Base-by-base conservation (phyloP, 1,284 basidiomycete genomes). In the Ceratobasidium sp. region DNA sequence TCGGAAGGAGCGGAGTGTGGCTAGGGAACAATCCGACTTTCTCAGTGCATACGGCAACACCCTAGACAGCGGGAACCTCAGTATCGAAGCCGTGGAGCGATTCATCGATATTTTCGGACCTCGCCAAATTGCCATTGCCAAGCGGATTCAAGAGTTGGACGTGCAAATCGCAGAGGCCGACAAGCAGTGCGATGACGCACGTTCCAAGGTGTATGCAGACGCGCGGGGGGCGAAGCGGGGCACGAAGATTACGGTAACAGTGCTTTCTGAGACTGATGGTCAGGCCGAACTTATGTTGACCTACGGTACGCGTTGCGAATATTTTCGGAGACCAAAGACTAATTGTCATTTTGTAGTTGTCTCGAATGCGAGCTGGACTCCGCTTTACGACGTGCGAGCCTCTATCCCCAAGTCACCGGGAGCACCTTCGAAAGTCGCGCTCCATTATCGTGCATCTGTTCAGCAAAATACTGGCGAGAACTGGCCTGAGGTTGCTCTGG, bases 381-480 rank as follows among this genome's bases (percentile, higher is more conserved):
- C 79, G 1, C 74, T 78, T 13, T 80, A 80, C 46, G 79, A 80
- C 72, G 58, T 80, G 11, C 76, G 79, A 31, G 79, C 79, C 14
- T 69, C 59, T 13, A 74, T 79, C 22, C 71, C 74, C 43, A 58
- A 62, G 48, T 74, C 19, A 82, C 83, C 29, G 13, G 66, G 59
- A 22, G 34, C 53, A 8, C 13, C 46, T 59, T 75, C 75, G 11
- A 66, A 63, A 27, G 66, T 79, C 39, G 29, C 69, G 14, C 61
- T 80, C 22, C 76, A 79, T 24, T 80, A 80, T 54, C 77, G 78
- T 41, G 78, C 79, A 1, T 77, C 76, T 13, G 78, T 80, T 39
- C 61, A 71, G 5, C 79, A 79, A 53, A 65, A 62, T 7, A 79
- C 78, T 9, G 78, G 78, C 1, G 79, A 79, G 46, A 74, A 79